These are phyloP conservation scores for Pseudomonodictys pantanalensis DNA, from an alignment of 495 filamentous ascomycete genomes.

Conservation along the genomic window DNA sequence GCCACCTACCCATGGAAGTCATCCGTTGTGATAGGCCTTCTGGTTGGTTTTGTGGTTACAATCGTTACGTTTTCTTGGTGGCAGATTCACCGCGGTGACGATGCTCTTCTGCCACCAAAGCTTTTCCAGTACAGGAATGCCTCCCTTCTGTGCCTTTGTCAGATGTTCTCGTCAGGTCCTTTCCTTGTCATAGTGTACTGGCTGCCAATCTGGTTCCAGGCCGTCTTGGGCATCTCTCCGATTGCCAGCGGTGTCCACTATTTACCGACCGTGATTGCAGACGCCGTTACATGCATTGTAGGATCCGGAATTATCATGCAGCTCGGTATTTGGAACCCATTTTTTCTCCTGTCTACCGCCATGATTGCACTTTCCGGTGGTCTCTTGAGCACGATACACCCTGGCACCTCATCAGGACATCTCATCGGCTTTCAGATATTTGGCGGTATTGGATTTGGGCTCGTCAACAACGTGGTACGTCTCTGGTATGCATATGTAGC, in stretches of 20 bases:
- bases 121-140: slow-evolving; percentile 19
- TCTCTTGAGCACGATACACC: slow-evolving; percentile 9
- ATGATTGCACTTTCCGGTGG: background rate
- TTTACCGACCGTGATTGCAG: slow-evolving; percentile 3
- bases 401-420: slow-evolving; percentile 3
- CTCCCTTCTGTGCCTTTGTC: background rate
- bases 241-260: slow-evolving; percentile 26
- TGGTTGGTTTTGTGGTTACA: slow-evolving; percentile 49
- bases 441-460: slow-evolving; percentile 10
- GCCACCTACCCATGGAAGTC: slow-evolving; percentile 46
- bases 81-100: slow-evolving; percentile 47
- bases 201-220: slow-evolving; percentile 43
- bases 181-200: slow-evolving; percentile 32
- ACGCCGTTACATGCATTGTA: background rate
- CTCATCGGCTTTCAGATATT: slow-evolving; percentile 27
- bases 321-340: slow-evolving; percentile 7
- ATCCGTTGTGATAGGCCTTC: slow-evolving; percentile 48
- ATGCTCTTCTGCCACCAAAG: slow-evolving; percentile 50
- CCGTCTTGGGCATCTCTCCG: slow-evolving; percentile 34
- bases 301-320: slow-evolving; percentile 1
- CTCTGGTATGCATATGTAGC: background rate
- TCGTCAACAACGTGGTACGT: slow-evolving; percentile 7
- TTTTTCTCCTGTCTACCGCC: background rate
- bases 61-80: slow-evolving; percentile 46
- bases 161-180: background rate